Base-by-base conservation (phyloP, 257 asterid genomes). In the Lithospermum erythrorhizon region DNA sequence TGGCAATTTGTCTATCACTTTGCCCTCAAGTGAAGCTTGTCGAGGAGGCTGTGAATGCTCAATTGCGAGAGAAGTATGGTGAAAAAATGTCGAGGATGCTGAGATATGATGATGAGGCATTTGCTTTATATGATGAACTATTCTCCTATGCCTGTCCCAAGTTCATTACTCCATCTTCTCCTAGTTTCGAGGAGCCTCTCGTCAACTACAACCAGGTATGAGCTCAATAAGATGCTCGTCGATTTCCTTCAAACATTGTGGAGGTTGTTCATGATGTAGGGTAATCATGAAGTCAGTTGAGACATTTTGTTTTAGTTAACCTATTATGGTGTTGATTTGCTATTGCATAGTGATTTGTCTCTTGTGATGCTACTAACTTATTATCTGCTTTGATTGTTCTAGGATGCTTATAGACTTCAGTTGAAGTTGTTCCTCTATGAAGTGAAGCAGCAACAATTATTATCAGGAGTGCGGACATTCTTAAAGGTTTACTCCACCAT, bases 91-190 rank as follows among this genome's bases (percentile, higher is more conserved):
- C 41, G 69, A 89, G 93, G 68, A 88, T 91, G 98, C 95, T 79
- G 74, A 81, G 95, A 65, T 78, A 61, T 62, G 98, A 86, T 64
- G 96, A 88, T 7, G 96, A 88, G 75, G 95, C 91, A 23, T 79
- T 84, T 81, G 79, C 94, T 56, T 68, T 82, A 19, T 93, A 89
- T 67, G 98, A 93, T 51, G 97, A 93, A 79, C 95, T 93, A 70
- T 93, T 93, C 84, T 93, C 98, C 7, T 93, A 88, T 65, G 98
- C 98, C 1, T 93, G 98, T 78, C 97, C 98, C 14, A 93, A 93
- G 82, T 93, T 93, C 77, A 93, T 93, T 68, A 93, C 98, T 53
- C 98, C 98, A 10, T 84, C 98, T 22, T 79, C 95, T 63, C 96
- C 96, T 47, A 93, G 94, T 77, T 93, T 77, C 53, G 95, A 93